Base-by-base conservation (phyloP, 805 yeast species). In the Maudiozyma serrabonitensis region DNA sequence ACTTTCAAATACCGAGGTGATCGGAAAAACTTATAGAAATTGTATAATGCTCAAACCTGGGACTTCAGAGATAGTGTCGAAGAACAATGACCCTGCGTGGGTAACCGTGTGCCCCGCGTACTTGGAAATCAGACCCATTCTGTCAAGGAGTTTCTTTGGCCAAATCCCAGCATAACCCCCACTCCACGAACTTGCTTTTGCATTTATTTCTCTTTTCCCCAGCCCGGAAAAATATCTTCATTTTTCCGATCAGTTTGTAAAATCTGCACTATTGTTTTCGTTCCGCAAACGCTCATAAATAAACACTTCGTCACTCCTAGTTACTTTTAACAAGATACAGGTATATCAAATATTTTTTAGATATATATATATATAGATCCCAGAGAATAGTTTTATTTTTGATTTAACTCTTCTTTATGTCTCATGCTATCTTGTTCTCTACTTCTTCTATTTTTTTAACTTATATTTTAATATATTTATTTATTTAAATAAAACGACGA, bases 131-230 rank as follows among this genome's bases (percentile, higher is more conserved):
- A 16, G 25, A 39, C 21, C 15, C 26, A 19, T 9, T 9, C 15
- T 13, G 21, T 39, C 15, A 16, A 23, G 42, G n/a, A 18, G 25
- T 23, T 13, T 39, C 42, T 39, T 21, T 13, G 26, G 12, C 21
- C 25, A 2, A 13, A 23, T 23, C 32, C n/a, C 18, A 16, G 32
- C 43, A 23, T n/a, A 15, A 23, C 43, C 43, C 43, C 31, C 32
- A 41, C 43, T 25, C 43, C 43, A 41, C 32, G 15, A 41, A 21
- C 31, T 25, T 41, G 43, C 43, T 41, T 41, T 31, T 41, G 43
- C 43, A 41, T 41, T n/a, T n/a, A 28, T 41, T 26, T 41, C 34
- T 41, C n/a, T 41, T 19, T 39, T 41, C 32, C 16, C 43, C 32
- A 15, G 21, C 32, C 25, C 43, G 43, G 43, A 41, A 41, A 23